Evolutionary conservation across 2,329 filamentous ascomycete genomes (phyloP), one percentile per base, ranked within the genome.

Genomic region (Eurotiales sp.): DNA sequence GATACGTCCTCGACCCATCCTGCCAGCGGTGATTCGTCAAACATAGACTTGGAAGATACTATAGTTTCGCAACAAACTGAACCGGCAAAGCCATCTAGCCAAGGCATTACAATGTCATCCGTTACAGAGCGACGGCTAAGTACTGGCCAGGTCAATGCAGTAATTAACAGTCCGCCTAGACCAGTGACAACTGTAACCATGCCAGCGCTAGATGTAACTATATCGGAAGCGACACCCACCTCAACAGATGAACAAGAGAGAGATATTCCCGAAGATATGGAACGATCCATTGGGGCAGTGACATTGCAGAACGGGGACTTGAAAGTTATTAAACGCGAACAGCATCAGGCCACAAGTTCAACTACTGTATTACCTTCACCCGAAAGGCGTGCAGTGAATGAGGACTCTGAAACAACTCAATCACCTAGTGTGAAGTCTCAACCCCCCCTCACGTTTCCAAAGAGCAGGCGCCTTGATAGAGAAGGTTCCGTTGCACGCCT

Each of bases 401-500:
- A 25, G 30, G 8, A 11, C 14, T 37, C 12, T 4, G 29, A 29
- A 43, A 5, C n/a, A n/a, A 11, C 21, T 4, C 17, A 21, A 27
- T 14, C 15, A 19, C n/a, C n/a, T n/a, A n/a, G n/a, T n/a, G 46
- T 27, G 12, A n/a, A 21, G 22, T n/a, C 46, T 41, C 37, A 21
- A 37, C 19, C 23, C 44, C 4, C 36, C 8, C 21, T 30, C 12
- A 27, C 34, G 19, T 29, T 22, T 32, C 25, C 43, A 27, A 52
- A 57, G 56, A 57, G 47, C 50, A 46, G 30, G 25, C 45, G 52
- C n/a, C 39, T 54, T 41, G 69, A 56, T 46, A 64, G 59, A 49
- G 70, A 68, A 23, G 77, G 78, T 10, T 74, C 72, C 2, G 63
- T 78, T 34, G 66, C 66, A 19, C 60, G 73, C 41, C 63, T 75